Percentiles rank a stretch among this genome's conserved stretches.
phyloP scores from a whole-genome alignment of 306 rosid species.

The Cicer chorassanicum region DNA sequence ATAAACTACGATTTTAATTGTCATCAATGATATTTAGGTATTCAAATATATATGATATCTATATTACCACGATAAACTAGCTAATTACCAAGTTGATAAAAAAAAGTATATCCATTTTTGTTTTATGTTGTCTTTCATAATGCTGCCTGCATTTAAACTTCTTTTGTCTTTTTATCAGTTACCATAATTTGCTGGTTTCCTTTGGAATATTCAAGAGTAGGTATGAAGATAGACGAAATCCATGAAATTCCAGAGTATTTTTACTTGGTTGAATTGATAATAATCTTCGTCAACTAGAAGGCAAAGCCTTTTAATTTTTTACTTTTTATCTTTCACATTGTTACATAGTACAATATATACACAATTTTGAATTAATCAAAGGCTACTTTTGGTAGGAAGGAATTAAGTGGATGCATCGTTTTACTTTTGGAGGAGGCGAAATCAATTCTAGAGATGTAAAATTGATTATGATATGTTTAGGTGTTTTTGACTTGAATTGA shows the following conservation, averaged over 20 bases:
- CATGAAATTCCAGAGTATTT: constrained; percentile 4
- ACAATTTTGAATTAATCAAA: not conserved
- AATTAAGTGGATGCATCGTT: too few species aligned
- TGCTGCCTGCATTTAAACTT: not conserved
- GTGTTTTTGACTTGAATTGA: too few species aligned
- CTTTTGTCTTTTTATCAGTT: constrained; percentile 5
- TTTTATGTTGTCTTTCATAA: constrained; percentile 2
- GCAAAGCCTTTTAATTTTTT: not conserved
- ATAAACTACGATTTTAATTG: too few species aligned
- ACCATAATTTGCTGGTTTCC: constrained; percentile 1
- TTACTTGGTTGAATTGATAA: constrained; percentile 1
- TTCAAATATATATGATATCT: too few species aligned
- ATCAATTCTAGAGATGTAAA: too few species aligned
- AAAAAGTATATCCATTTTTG: not conserved
- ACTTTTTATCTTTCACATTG: constrained; percentile 1
- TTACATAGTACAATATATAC: not conserved
- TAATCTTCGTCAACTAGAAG: too few species aligned
- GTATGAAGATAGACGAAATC: constrained; percentile 29
- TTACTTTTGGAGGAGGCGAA: too few species aligned
- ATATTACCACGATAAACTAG: not conserved
- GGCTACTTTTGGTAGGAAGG: too few species aligned
- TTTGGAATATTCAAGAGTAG: constrained; percentile 27
- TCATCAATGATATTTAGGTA: too few species aligned
- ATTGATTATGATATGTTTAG: too few species aligned
- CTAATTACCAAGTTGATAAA: not conserved